Evolutionary conservation across 1,139 yeast genomes (phyloP), one percentile per base, ranked within the genome.

Genomic region (Debaryomycetaceae sp.): DNA sequence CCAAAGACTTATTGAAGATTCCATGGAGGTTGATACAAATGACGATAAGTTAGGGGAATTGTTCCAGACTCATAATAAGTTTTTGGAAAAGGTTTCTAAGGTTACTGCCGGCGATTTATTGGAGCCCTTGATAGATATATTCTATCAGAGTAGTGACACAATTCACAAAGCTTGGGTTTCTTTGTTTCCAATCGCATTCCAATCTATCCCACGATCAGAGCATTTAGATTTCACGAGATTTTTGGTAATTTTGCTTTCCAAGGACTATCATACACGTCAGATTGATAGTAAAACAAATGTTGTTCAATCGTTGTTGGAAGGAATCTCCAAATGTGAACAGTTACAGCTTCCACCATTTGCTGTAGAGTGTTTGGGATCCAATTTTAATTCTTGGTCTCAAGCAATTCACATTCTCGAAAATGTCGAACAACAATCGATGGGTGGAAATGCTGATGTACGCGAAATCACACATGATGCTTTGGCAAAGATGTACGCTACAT

Each of bases 301-400:
- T 3, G 80, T 95, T 8, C 90, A 87, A 52, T 84, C 95, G 1
- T 67, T 95, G 49, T 68, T 95, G 41, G 95, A 85, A 53, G 97
- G 96, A 38, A 78, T 88, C 31, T 83, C 91, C 3, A 71, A 77
- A 47, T 84, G 95, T 50, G 81, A 83, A 14, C 84, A 79, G 24
- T 68, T 90, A 7, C 91, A 85, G 54, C 64, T 89, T n/a, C 99
- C 99, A 5, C 98, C 99, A 5, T 97, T 93, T 63, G 77, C 96
- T 34, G 83, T 91, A 41, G 95, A 91, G 60, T 90, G 91, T 55
- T 70, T 93, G 39, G 97, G 97, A 8, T 76, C 84, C 44, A 86
- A 93, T 47, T 93, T 86, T 63, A 84, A 88, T 62, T 85, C 96
- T 1, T 93, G 99, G 98, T 86, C 90, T 52, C 87, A 89, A 45